Base-by-base conservation (phyloP, 2,329 filamentous ascomycete genomes). In the Aspergillus sp. region DNA sequence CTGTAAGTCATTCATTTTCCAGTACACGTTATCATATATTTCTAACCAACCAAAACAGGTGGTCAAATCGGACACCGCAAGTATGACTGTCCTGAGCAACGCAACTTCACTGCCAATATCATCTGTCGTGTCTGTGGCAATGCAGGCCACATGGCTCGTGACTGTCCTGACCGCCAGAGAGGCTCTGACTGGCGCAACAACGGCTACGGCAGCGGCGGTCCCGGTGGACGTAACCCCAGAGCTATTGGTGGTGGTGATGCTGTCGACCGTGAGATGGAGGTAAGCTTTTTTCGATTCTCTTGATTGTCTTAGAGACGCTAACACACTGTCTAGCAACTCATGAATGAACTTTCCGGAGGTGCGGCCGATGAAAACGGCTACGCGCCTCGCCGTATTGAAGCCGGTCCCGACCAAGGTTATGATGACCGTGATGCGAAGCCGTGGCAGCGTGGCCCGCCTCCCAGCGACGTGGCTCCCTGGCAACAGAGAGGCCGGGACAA, bases 1-100 rank as follows among this genome's bases (percentile, higher is more conserved):
- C 76, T 98, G 82, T 74, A 69, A 66, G 75, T 68, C 19, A 31
- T 33, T 34, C 6, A 19, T 9, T n/a, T 10, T 29, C 28, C 13
- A 8, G 40, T 27, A 34, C 8, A 19, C 13, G 27, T 33, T 7
- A 9, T 31, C 35, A 29, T 37, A 7, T 13, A 40, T 28, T 53
- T 37, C 47, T 62, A 53, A 65, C 33, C 33, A 31, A 46, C 37
- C 6, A 29, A 33, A 32, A 40, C 37, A 77, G 76, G 88, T 70
- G 93, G 93, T 58, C 90, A 97, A 78, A 98, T 98, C 53, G 93
- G 93, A 48, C 93, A 98, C 70, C 86, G 93, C 71, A 98, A 98
- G 72, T 97, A 96, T 67, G 93, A 98, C 66, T 98, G 93, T 59
- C 93, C 93, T 10, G 89, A 98, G 72, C 88, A 93, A 68, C 88